Conservation (phyloP, 164 flowering plant species). For the Piper betle region DNA sequence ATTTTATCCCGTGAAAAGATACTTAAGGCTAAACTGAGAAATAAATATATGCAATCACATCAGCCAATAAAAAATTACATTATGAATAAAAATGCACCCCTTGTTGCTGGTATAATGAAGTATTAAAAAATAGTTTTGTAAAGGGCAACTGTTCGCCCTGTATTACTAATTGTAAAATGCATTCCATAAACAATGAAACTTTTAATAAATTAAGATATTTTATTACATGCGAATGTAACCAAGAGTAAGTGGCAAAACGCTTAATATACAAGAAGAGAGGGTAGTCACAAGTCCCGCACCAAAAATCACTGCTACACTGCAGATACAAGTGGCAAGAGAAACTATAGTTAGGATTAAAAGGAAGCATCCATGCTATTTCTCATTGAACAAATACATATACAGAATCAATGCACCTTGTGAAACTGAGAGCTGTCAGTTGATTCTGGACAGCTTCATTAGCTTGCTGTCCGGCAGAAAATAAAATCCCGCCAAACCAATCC, state of each 20-base stretch:
- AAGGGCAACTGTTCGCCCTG: no score
- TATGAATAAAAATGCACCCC: no score
- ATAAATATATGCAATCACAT: no score
- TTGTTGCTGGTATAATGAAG: no score
- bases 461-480: constrained; percentile 82
- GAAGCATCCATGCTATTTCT: not conserved
- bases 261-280: constrained; percentile 89
- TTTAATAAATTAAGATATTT: constrained; percentile 2
- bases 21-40: no score
- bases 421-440: constrained; percentile 81
- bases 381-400: not conserved
- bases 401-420: constrained; percentile 49
- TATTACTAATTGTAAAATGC: no score
- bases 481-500: constrained; percentile 77
- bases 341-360: not conserved
- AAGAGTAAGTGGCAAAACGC: constrained; percentile 90
- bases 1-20: no score
- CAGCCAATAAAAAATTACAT: no score
- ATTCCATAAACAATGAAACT: not conserved
- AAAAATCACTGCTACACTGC: constrained; percentile 89
- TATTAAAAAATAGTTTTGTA: no score
- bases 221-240: constrained; percentile 70
- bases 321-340: constrained; percentile 3
- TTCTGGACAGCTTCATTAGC: constrained; percentile 91
- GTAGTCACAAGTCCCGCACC: constrained; percentile 98